These are phyloP conservation scores for Verbascum thapsus DNA, from an alignment of 257 asterid species.

Conservation along the genomic window DNA sequence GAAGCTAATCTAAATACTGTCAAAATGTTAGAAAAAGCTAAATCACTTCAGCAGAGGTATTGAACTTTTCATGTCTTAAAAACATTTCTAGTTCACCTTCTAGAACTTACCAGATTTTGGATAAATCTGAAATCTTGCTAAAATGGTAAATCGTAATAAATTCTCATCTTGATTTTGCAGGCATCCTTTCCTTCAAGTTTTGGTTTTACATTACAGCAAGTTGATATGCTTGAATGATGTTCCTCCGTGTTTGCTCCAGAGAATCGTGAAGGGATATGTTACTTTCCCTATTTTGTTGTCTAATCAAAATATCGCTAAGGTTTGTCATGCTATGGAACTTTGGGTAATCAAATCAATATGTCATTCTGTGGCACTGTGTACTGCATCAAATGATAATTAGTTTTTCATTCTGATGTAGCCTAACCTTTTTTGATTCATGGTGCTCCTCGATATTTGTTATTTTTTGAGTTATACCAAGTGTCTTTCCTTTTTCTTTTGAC, in stretches of 20 bases:
- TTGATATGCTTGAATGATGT: slow-evolving; percentile 42
- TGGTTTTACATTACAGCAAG: slow-evolving; percentile 57
- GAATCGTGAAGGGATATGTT: slow-evolving; percentile 57
- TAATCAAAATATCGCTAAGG: slow-evolving; percentile 57
- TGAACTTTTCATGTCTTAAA: slow-evolving; percentile 6
- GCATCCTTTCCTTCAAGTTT: slow-evolving; percentile 70
- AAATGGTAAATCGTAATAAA: slow-evolving; percentile 5
- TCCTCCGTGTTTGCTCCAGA: slow-evolving; percentile 47
- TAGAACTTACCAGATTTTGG: slow-evolving; percentile 21
- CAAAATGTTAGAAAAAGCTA: slow-evolving; percentile 58
- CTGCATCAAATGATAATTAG: too few species aligned
- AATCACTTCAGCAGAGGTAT: slow-evolving; percentile 82
- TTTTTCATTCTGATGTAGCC: too few species aligned
- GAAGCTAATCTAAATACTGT: slow-evolving; percentile 40
- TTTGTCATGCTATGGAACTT: slow-evolving; percentile 37
- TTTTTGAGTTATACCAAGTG: slow-evolving; percentile 5
- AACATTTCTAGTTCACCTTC: not conserved
- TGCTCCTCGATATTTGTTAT: slow-evolving; percentile 10
- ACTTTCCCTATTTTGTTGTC: slow-evolving; percentile 72
- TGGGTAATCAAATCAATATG: slow-evolving; percentile 10
- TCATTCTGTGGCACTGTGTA: not conserved
- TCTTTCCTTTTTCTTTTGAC: slow-evolving; percentile 13
- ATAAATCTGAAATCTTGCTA: slow-evolving; percentile 19
- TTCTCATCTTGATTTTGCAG: slow-evolving; percentile 49
- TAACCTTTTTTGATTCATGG: not conserved